A percentile compares a stretch with the other conserved stretches of the same genome.
Evolutionary conservation across 768 basidiomycete species (phyloP).

Genomic region (Cytidiella melzeri): DNA sequence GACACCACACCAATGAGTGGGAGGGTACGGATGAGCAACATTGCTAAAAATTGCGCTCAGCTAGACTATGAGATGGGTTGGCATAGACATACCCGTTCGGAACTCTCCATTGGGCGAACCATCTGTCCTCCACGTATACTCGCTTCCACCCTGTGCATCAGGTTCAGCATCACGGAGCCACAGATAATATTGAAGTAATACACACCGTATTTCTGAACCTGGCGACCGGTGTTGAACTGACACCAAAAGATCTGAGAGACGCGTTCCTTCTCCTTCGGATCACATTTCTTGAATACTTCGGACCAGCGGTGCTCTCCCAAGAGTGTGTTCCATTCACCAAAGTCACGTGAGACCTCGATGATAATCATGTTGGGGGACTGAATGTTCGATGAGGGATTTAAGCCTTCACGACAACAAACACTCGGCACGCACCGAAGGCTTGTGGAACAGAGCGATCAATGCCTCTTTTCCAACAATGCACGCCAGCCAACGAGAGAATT

Average conservation of each 20-base stretch:
- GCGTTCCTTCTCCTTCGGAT: conserved; percentile 22
- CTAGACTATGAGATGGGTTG: conserved; percentile 1
- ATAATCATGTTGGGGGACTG: conserved; percentile 42
- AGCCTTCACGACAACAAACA: not conserved
- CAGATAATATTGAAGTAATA: not conserved
- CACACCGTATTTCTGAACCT: conserved; percentile 42
- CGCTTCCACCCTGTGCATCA: conserved; percentile 39
- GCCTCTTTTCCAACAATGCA: conserved; percentile 30
- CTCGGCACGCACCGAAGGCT: conserved; percentile 34
- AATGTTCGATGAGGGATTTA: not conserved
- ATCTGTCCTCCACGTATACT: conserved; percentile 35
- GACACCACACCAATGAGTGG: conserved; percentile 30
- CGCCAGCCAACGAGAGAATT: conserved; percentile 39
- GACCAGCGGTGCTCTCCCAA: conserved; percentile 40
- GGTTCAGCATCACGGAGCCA: not conserved
- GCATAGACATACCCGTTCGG: conserved; percentile 23
- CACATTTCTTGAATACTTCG: conserved; percentile 30
- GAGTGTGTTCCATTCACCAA: conserved; percentile 26
- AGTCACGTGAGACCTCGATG: conserved; percentile 33
- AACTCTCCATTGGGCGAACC: conserved; percentile 30
- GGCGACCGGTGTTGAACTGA: conserved; percentile 29
- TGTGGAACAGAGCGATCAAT: conserved; percentile 37
- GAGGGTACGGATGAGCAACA: conserved; percentile 36
- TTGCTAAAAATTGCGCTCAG: conserved; percentile 16
- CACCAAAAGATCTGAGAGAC: conserved; percentile 36